These are phyloP conservation scores for Aspergillus niger DNA, from an alignment of 2,329 filamentous ascomycete genomes.

Conservation along the genomic window DNA sequence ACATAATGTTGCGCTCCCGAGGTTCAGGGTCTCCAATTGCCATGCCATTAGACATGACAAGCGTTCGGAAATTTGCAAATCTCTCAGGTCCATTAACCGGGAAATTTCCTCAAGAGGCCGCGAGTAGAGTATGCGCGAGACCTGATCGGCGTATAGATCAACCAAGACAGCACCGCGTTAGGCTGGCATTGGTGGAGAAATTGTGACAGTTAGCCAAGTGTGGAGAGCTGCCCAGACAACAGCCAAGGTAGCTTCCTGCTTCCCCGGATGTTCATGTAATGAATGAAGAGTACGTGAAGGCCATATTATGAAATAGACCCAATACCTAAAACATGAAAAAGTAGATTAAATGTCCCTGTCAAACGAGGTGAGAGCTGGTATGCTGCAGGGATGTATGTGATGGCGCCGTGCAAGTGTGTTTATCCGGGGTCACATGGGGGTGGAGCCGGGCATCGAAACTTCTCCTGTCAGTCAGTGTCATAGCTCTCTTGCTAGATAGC, in stretches of 20 bases:
- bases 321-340: too few relatives aligned
- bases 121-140: neutral
- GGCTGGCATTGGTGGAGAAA: constrained; percentile 17
- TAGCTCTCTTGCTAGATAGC: neutral
- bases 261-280: neutral
- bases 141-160: neutral
- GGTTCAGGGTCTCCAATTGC: neutral
- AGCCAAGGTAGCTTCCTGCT: neutral
- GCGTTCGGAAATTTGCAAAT: neutral
- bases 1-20: neutral
- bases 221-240: neutral
- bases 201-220: neutral
- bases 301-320: too few relatives aligned
- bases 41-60: neutral
- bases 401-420: neutral
- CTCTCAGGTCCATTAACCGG: neutral
- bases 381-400: neutral
- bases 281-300: too few relatives aligned
- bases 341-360: too few relatives aligned
- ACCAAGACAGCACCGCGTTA: neutral
- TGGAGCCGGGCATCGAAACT: neutral
- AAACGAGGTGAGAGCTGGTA: too few relatives aligned
- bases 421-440: neutral
- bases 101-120: neutral
- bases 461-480: neutral